Evolutionary conservation across 805 yeast species (phyloP).

Genomic region (Cyberlindnera mrakii): DNA sequence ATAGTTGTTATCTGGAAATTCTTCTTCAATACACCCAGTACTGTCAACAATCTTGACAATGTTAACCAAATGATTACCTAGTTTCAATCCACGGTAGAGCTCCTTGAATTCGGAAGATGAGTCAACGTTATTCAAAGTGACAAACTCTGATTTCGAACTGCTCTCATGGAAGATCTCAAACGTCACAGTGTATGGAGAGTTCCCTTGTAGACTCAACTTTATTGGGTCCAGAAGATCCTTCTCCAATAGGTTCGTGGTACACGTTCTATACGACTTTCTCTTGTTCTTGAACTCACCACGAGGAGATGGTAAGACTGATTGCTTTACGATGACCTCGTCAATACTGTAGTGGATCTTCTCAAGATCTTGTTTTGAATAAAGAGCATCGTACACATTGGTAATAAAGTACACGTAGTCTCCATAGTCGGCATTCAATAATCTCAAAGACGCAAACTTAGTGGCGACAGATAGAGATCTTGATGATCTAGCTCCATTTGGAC

Average conservation of each 20-base stretch:
- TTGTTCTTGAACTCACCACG: conserved; percentile 41
- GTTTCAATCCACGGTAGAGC: conserved; percentile 44
- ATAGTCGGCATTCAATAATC: conserved; percentile 35
- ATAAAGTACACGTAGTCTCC: conserved; percentile 64
- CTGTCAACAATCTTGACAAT: conserved; percentile 57
- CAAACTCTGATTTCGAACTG: conserved; percentile 44
- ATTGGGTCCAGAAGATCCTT: conserved; percentile 41
- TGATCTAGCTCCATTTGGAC: conserved; percentile 46
- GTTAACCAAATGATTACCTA: conserved; percentile 67
- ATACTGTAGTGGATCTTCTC: conserved; percentile 23
- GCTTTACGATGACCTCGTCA: conserved; percentile 36
- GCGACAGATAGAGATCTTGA: conserved; percentile 41
- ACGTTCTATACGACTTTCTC: conserved; percentile 45
- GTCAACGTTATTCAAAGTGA: conserved; percentile 39
- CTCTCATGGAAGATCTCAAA: conserved; percentile 56
- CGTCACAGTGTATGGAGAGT: conserved; percentile 54
- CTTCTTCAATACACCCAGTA: conserved; percentile 57
- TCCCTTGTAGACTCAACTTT: conserved; percentile 49
- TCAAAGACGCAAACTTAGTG: conserved; percentile 43
- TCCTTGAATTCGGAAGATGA: conserved; percentile 33
- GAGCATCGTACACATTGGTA: conserved; percentile 56
- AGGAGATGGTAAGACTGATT: conserved; percentile 60
- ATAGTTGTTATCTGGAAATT: conserved; percentile 35
- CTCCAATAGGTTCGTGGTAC: conserved; percentile 34
- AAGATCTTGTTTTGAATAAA: conserved; percentile 42